A percentile compares a stretch with the other conserved stretches of the same genome.
phyloP scores from a whole-genome alignment of 2,329 filamentous ascomycete species.

The Teratosphaeria zuluensis region DNA sequence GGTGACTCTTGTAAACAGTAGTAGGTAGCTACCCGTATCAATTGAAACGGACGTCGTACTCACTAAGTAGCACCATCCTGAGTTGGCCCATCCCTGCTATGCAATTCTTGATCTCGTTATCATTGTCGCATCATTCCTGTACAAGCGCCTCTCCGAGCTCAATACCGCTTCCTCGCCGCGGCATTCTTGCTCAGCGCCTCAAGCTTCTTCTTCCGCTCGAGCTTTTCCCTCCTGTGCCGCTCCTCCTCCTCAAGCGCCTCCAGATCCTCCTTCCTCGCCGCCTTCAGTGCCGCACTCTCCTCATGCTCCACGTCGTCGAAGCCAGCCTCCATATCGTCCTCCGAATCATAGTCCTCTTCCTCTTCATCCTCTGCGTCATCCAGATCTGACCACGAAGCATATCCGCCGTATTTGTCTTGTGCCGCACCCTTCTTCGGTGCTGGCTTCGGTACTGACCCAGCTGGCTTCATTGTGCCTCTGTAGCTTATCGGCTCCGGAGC shows the following conservation, averaged over 20 bases:
- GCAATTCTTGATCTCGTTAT: neutral
- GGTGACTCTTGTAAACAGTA: no score
- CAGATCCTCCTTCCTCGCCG: constrained; percentile 59
- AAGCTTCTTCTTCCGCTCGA: constrained; percentile 38
- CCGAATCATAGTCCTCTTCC: constrained; percentile 61
- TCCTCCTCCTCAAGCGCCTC: constrained; percentile 54
- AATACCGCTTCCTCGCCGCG: constrained; percentile 22
- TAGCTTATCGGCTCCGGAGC: constrained; percentile 21
- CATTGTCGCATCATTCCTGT: neutral
- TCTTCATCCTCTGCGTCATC: constrained; percentile 47
- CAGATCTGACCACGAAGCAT: constrained; percentile 30
- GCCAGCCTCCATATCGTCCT: constrained; percentile 62
- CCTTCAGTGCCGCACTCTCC: constrained; percentile 52
- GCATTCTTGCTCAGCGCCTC: constrained; percentile 25
- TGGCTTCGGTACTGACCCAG: constrained; percentile 26
- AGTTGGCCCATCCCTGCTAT: neutral
- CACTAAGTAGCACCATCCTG: neutral
- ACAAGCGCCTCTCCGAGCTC: neutral
- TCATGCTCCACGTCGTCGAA: constrained; percentile 65
- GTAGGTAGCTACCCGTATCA: neutral
- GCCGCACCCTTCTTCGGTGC: constrained; percentile 24
- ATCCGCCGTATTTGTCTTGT: constrained; percentile 28
- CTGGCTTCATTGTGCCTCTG: constrained; percentile 38
- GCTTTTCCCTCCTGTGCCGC: constrained; percentile 52
- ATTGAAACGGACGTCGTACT: neutral